Conservation (phyloP, 2,329 filamentous ascomycete species). For the Dactylellina parvicollis region DNA sequence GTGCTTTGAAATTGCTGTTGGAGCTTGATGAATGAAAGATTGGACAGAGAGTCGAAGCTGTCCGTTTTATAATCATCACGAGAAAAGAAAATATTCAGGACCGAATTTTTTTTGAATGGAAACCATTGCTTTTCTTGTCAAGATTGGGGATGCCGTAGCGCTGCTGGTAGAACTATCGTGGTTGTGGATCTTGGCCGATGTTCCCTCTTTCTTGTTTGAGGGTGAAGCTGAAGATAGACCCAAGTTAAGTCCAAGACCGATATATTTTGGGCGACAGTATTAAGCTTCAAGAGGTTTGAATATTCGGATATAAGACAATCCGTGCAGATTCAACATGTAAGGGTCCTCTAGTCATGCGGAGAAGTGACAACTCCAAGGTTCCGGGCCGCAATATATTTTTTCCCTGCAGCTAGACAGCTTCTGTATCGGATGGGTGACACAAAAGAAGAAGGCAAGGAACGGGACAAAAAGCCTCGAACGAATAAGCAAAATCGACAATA, state of each 20-base stretch:
- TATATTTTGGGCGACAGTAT: background rate
- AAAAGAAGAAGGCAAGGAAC: constrained; percentile 9
- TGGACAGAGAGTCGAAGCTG: background rate
- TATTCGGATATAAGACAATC: background rate
- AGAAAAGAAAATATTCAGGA: background rate
- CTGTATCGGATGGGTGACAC: constrained; percentile 6
- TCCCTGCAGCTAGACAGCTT: background rate
- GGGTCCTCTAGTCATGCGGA: background rate
- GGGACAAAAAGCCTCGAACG: background rate
- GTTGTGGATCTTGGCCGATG: background rate
- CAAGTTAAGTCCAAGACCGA: background rate
- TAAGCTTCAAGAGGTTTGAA: background rate
- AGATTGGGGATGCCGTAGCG: background rate
- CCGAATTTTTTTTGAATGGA: background rate
- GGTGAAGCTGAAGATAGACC: background rate
- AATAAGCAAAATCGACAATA: background rate
- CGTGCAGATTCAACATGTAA: background rate
- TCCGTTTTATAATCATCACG: background rate
- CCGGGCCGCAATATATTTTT: background rate
- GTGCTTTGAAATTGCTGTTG: background rate
- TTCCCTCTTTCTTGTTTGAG: background rate
- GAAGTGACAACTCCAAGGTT: background rate
- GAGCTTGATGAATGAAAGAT: background rate
- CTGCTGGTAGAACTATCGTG: background rate
- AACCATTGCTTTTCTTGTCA: background rate